These are phyloP conservation scores for Meripilus lineatus DNA, from an alignment of 1,284 basidiomycete species.

Conservation along the genomic window DNA sequence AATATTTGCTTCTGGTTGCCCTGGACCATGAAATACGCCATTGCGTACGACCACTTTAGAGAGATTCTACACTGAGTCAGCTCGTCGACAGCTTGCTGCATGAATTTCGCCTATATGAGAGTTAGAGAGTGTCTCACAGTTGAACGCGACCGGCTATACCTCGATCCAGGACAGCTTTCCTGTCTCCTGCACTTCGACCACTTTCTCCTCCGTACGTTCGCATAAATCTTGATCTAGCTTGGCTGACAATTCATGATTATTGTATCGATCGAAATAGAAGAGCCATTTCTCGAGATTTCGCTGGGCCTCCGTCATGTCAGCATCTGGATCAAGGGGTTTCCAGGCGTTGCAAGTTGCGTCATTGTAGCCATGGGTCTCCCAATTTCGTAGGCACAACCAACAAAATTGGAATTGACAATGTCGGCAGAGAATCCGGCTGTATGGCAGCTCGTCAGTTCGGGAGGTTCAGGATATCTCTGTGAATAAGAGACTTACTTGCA, in stretches of 20 bases:
- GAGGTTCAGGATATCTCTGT: constrained; percentile 16
- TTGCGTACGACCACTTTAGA: constrained; percentile 69
- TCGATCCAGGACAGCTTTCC: constrained; percentile 65
- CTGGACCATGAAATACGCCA: constrained; percentile 61
- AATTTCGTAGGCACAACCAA: constrained; percentile 67
- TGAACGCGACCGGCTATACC: constrained; percentile 31
- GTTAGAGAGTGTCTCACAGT: neutral
- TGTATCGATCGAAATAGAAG: constrained; percentile 64
- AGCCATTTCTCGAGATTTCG: constrained; percentile 60
- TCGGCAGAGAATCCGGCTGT: constrained; percentile 41
- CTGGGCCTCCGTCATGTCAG: constrained; percentile 46
- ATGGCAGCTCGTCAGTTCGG: constrained; percentile 28
- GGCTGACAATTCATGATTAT: constrained; percentile 66
- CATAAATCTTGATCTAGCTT: constrained; percentile 58
- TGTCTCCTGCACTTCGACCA: constrained; percentile 60
- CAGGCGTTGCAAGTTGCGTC: constrained; percentile 61
- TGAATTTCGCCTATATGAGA: constrained; percentile 44
- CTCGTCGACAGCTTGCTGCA: constrained; percentile 58
- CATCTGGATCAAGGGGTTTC: constrained; percentile 52
- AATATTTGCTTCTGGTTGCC: constrained; percentile 67
- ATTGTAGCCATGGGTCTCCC: constrained; percentile 61
- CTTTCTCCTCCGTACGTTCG: constrained; percentile 60
- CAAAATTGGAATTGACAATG: constrained; percentile 64
- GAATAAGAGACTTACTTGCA: constrained; percentile 47
- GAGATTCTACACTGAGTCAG: constrained; percentile 52